phyloP scores from a whole-genome alignment of 345 rosid species.

The Eucalyptus victrix region DNA sequence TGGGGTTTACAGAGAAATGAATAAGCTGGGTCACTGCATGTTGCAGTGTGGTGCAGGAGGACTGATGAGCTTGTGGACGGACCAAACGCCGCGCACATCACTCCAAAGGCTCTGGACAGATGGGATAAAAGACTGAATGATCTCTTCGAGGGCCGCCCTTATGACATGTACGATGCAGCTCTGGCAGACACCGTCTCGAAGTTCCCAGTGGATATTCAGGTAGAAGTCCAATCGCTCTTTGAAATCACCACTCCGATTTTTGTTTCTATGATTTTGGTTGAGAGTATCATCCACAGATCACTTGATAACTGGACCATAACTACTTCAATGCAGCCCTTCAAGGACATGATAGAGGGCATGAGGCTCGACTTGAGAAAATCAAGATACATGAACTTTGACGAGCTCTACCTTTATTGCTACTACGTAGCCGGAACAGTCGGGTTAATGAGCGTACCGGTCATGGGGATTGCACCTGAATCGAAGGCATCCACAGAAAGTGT shows the following conservation, averaged over 20 bases:
- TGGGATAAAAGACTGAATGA: slow-evolving; percentile 33
- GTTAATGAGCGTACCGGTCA: slow-evolving; percentile 43
- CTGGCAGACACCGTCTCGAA: slow-evolving; percentile 25
- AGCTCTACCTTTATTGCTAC: slow-evolving; percentile 47
- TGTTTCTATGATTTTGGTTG: neutral
- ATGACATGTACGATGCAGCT: slow-evolving; percentile 40
- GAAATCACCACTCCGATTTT: neutral
- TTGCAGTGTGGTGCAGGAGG: slow-evolving; percentile 47
- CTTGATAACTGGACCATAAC: neutral
- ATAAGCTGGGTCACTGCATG: neutral
- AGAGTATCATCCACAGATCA: neutral
- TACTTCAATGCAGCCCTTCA: slow-evolving; percentile 20
- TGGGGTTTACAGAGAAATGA: neutral
- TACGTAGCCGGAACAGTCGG: slow-evolving; percentile 51
- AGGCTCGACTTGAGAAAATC: slow-evolving; percentile 31
- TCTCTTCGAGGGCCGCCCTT: slow-evolving; percentile 30
- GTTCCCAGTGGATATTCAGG: slow-evolving; percentile 47
- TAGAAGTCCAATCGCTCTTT: neutral
- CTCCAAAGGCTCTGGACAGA: slow-evolving; percentile 38
- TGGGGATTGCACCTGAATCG: slow-evolving; percentile 42
- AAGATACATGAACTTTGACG: slow-evolving; percentile 28
- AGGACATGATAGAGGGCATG: slow-evolving; percentile 49
- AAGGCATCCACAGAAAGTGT: slow-evolving; percentile 35
- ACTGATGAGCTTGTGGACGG: slow-evolving; percentile 54
- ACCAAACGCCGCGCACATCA: slow-evolving; percentile 33